Base-by-base conservation (phyloP, 2,329 filamentous ascomycete species). In the Neonectria ditissima region DNA sequence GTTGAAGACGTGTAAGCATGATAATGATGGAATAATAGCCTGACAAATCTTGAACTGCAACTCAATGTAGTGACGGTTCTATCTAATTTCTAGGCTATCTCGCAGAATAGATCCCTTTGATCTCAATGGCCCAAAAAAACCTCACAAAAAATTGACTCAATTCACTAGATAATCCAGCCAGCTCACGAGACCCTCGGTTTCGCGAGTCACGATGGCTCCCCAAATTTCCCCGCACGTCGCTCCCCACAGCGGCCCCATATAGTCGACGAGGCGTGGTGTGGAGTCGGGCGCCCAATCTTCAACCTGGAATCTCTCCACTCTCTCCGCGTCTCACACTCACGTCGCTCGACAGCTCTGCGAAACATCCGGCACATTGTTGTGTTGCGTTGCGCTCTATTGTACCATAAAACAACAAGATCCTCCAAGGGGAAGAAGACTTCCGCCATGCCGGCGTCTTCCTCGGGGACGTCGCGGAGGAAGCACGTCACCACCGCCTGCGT, bases 401-500 rank as follows among this genome's bases (percentile, higher is more conserved):
- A 30, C 14, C 13, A 11, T 1, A 5, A 10, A 16, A 6, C 2
- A 30, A 4, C 4, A 51, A 43, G 16, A 20, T 16, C n/a, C n/a
- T n/a, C n/a, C 24, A 20, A 9, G 5, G 45, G 5, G 9, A 39
- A 5, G n/a, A 18, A 11, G 4, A n/a, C 37, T 20, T 48, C 22
- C 59, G 37, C 43, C 48, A 68, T 68, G 68, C 66, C 66, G 28
- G 55, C 65, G 22, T 59, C 60, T 8, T 53, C 61, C 5, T 53
- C 60, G 20, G 65, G 47, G 11, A 26, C 50, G 22, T 44, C 65
- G 20, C 63, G 65, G 30, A 62, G 80, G 55, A 81, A 80, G 65
- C 79, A 82, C 66, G 78, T 81, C 67, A 81, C 80, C 2, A 81
- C 80, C 2, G 80, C 80, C 10, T 82, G 80, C 59, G 79, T 81